Conservation (phyloP, 306 rosid genomes). For the Casuarina glauca region DNA sequence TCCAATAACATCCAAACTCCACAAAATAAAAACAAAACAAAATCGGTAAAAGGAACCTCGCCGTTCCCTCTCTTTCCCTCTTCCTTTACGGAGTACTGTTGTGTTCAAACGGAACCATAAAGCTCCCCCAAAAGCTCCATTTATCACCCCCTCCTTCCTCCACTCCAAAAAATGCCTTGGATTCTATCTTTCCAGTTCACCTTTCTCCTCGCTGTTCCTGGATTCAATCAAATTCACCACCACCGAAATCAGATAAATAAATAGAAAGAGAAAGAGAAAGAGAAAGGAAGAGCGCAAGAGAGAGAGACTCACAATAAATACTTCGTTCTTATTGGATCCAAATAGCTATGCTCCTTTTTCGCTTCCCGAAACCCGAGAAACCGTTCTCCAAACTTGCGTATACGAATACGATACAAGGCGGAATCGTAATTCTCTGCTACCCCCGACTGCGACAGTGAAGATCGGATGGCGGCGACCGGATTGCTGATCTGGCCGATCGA, state of each 20-base stretch:
- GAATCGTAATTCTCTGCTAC: neutral
- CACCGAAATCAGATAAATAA: constrained; percentile 35
- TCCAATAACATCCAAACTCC: neutral
- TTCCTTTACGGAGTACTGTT: constrained; percentile 44
- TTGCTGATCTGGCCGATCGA: constrained; percentile 25
- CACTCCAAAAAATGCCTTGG: constrained; percentile 64
- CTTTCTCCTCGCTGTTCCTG: constrained; percentile 46
- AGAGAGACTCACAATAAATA: constrained; percentile 18
- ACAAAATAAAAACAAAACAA: neutral
- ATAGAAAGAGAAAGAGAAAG: constrained; percentile 9
- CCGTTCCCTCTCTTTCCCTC: constrained; percentile 37
- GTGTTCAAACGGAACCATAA: constrained; percentile 51
- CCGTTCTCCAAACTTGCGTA: constrained; percentile 2
- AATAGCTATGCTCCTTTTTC: constrained; percentile 11
- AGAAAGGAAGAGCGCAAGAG: constrained; percentile 24
- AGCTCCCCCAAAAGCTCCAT: constrained; percentile 45
- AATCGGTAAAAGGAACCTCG: neutral
- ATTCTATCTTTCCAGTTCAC: constrained; percentile 69
- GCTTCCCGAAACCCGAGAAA: constrained; percentile 31
- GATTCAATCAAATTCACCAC: constrained; percentile 33
- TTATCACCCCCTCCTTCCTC: constrained; percentile 1
- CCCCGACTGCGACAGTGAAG: neutral
- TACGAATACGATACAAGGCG: neutral
- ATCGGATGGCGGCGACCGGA: constrained; percentile 3
- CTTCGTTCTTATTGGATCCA: constrained; percentile 34